Percentiles rank a stretch among this genome's conserved stretches.
Conservation (phyloP, 768 basidiomycete genomes). For the Rubroboletus pulcherrimus region DNA sequence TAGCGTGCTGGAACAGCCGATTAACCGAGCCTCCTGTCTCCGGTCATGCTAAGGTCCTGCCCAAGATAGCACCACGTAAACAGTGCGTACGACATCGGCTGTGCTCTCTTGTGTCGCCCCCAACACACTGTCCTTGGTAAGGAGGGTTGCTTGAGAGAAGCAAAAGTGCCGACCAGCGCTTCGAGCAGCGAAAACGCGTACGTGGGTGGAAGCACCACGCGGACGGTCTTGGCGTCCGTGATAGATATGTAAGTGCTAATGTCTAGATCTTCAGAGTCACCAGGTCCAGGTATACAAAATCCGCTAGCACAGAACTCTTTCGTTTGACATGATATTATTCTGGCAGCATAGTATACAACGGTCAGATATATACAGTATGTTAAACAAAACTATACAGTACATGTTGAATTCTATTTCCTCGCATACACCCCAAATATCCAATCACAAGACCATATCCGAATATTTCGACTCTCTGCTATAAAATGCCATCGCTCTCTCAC, state of each 20-base stretch:
- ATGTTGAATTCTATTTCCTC: background rate
- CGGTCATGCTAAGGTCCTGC: too few relatives aligned
- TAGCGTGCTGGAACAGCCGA: too few relatives aligned
- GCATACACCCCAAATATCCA: background rate
- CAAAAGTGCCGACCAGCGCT: conserved; percentile 55
- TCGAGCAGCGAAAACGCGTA: conserved; percentile 24
- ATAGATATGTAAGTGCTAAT: background rate
- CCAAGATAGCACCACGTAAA: too few relatives aligned
- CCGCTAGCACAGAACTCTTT: background rate
- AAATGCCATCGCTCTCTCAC: conserved; percentile 25
- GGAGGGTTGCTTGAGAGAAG: conserved; percentile 84
- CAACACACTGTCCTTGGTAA: conserved; percentile 61
- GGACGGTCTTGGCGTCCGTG: too few relatives aligned
- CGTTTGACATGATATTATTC: background rate
- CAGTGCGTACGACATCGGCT: conserved; percentile 31
- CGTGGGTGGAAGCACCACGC: too few relatives aligned
- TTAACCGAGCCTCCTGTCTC: too few relatives aligned
- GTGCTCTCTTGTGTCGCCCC: conserved; percentile 89
- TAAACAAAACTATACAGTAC: conserved; percentile 20
- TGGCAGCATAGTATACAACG: conserved; percentile 10
- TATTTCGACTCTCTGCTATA: conserved; percentile 12
- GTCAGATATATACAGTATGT: conserved; percentile 15
- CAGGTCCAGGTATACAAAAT: too few relatives aligned
- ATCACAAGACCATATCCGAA: background rate
- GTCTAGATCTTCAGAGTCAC: too few relatives aligned